phyloP scores from a whole-genome alignment of 2,329 filamentous ascomycete species.

The Didymellaceae sp. region DNA sequence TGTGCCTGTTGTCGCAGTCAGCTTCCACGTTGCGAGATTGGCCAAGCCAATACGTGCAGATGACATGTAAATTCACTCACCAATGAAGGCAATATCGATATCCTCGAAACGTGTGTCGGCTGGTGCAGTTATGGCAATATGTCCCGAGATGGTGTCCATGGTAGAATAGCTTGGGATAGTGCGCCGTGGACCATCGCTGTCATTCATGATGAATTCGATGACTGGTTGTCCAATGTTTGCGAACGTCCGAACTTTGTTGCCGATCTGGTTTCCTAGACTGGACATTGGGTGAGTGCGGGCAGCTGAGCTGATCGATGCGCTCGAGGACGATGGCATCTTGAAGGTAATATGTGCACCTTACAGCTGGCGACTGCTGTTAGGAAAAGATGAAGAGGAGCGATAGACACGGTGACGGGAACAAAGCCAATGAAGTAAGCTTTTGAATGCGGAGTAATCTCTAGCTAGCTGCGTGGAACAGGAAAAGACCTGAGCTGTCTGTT shows the following conservation, averaged over 20 bases:
- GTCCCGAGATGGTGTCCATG: slow-evolving; percentile 63
- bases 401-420: slow-evolving; percentile 14
- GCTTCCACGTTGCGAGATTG: background rate
- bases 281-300: slow-evolving; percentile 38
- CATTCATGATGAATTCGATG: slow-evolving; percentile 52
- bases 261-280: slow-evolving; percentile 41
- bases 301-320: slow-evolving; percentile 22
- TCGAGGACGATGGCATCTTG: slow-evolving; percentile 31
- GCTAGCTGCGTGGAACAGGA: slow-evolving; percentile 14
- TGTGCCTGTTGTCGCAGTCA: slow-evolving; percentile 50
- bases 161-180: slow-evolving; percentile 61
- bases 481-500: slow-evolving; percentile 4
- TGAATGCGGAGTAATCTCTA: slow-evolving; percentile 32
- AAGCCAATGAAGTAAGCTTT: slow-evolving; percentile 18
- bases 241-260: slow-evolving; percentile 44
- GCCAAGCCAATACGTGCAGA: slow-evolving; percentile 3
- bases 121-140: slow-evolving; percentile 57
- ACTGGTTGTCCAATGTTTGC: slow-evolving; percentile 46
- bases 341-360: slow-evolving; percentile 17
- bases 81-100: slow-evolving; percentile 64
- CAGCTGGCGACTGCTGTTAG: slow-evolving; percentile 12
- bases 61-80: slow-evolving; percentile 44
- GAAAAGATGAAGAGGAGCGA: slow-evolving; percentile 20
- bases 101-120: slow-evolving; percentile 64
- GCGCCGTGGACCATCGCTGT: slow-evolving; percentile 37